These are phyloP conservation scores for Trichophyton simii DNA, from an alignment of 2,329 filamentous ascomycete genomes.

Conservation along the genomic window DNA sequence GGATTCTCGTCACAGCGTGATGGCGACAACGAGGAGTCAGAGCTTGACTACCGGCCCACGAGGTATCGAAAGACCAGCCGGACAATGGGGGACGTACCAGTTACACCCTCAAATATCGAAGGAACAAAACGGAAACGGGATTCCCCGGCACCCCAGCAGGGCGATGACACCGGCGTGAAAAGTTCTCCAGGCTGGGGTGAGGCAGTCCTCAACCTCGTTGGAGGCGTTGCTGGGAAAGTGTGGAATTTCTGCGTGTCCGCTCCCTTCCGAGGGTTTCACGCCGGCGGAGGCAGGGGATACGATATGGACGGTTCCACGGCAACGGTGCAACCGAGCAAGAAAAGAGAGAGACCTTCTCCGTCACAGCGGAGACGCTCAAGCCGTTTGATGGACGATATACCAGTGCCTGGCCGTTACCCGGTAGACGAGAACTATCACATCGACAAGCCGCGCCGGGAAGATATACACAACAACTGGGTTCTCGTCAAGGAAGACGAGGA, in stretches of 20 bases:
- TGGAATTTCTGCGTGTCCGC: conserved; percentile 66
- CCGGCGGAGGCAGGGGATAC: conserved; percentile 67
- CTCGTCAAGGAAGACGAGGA: conserved; percentile 38
- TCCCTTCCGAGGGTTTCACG: conserved; percentile 73
- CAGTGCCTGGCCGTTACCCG: conserved; percentile 44
- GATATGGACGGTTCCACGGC: conserved; percentile 33
- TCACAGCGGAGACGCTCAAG: conserved; percentile 19
- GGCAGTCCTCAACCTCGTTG: conserved; percentile 32
- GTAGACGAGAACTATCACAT: conserved; percentile 18
- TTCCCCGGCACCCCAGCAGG: background rate
- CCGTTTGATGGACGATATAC: conserved; percentile 23
- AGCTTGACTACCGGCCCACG: conserved; percentile 32
- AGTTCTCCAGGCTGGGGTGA: conserved; percentile 15
- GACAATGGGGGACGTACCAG: conserved; percentile 7
- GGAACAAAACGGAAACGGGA: conserved; percentile 1
- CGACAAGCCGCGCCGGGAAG: conserved; percentile 1
- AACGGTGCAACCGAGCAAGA: background rate
- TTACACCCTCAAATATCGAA: background rate
- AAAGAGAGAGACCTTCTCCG: conserved; percentile 12
- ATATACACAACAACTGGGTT: conserved; percentile 43
- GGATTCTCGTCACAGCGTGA: conserved; percentile 12
- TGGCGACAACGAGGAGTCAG: conserved; percentile 18
- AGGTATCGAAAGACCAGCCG: conserved; percentile 25
- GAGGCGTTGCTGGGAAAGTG: conserved; percentile 50
- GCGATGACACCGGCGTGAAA: background rate